Evolutionary conservation across 2,329 filamentous ascomycete genomes (phyloP), one percentile per base, ranked within the genome.

Genomic region (Sarocladiaceae sp.): DNA sequence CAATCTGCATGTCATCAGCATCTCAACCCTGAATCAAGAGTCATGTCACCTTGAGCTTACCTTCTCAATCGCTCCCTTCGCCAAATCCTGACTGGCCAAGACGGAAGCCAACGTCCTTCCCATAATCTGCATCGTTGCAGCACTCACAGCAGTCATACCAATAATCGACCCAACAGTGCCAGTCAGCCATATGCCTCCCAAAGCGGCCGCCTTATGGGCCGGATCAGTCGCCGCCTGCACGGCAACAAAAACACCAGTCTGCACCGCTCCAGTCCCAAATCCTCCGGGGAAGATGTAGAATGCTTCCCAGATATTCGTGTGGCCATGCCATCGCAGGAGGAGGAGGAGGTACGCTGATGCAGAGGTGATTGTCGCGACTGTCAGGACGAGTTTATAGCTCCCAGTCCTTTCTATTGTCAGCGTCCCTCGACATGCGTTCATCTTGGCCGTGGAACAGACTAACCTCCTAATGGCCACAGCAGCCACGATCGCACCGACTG

Each of bases 361-460:
- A 0, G 80, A 76, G 1, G 75, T 66, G 0, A 79, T 49, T 0
- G 78, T 74, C 0, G 79, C 76, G 1, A 80, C 23, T 4, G n/a
- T 26, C 6, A 46, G 25, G n/a, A 48, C 0, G 0, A 83, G 69
- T 0, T 83, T 86, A 62, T 86, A 87, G 1, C 72, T 71, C 0
- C 84, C 83, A 0, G 82, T 86, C 18, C 74, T 77, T 56, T 15
- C n/a, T n/a, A n/a, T n/a, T n/a, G n/a, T n/a, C n/a, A n/a, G n/a
- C n/a, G n/a, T n/a, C n/a, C n/a, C n/a, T n/a, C n/a, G n/a, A n/a
- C n/a, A n/a, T n/a, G n/a, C n/a, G n/a, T n/a, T n/a, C n/a, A n/a
- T n/a, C n/a, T n/a, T n/a, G 20, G 17, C 10, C 6, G 11, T 26
- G 26, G 12, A n/a, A 12, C n/a, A 5, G 15, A 56, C 58, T 48